phyloP scores from a whole-genome alignment of 2,329 filamentous ascomycete genomes.

The Fonsecaea erecta region DNA sequence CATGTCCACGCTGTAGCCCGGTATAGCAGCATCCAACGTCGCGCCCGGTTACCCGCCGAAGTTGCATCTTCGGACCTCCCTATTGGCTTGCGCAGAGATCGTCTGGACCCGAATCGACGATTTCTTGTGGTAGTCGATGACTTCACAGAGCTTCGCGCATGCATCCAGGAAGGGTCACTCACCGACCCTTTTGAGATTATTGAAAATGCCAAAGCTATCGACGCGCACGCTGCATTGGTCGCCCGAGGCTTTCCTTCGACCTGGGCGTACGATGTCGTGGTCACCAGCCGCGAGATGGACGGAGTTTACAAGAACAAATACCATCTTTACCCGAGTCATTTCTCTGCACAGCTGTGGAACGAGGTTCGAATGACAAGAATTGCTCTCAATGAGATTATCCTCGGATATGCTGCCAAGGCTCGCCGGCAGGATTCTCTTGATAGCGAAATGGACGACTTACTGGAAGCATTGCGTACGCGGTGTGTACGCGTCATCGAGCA shows the following conservation, averaged over 20 bases:
- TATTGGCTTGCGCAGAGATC: not conserved
- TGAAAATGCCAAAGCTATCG: constrained; percentile 7
- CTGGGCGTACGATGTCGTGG: constrained; percentile 29
- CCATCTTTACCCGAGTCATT: constrained; percentile 35
- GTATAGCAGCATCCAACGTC: constrained; percentile 16
- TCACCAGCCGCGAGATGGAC: not conserved
- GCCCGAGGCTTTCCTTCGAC: constrained; percentile 15
- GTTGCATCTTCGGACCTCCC: not conserved
- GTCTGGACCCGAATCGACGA: not conserved
- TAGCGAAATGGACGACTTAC: not conserved
- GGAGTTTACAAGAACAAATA: constrained; percentile 30
- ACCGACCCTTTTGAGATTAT: constrained; percentile 19
- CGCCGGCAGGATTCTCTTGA: not conserved
- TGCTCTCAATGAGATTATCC: constrained; percentile 25
- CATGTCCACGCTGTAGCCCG: constrained; percentile 10
- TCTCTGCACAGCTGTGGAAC: constrained; percentile 36
- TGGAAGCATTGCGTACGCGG: not conserved
- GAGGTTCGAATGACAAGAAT: constrained; percentile 38
- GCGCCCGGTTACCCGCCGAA: constrained; percentile 4
- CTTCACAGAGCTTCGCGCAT: constrained; percentile 19
- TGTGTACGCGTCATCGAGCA: constrained; percentile 3
- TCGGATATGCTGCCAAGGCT: not conserved
- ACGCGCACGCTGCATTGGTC: not conserved
- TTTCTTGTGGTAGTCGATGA: constrained; percentile 19
- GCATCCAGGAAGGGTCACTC: constrained; percentile 12